Evolutionary conservation across 352 stramenopile species (phyloP), one percentile per base, ranked within the genome.

Genomic region (Globisporangium nagaii): DNA sequence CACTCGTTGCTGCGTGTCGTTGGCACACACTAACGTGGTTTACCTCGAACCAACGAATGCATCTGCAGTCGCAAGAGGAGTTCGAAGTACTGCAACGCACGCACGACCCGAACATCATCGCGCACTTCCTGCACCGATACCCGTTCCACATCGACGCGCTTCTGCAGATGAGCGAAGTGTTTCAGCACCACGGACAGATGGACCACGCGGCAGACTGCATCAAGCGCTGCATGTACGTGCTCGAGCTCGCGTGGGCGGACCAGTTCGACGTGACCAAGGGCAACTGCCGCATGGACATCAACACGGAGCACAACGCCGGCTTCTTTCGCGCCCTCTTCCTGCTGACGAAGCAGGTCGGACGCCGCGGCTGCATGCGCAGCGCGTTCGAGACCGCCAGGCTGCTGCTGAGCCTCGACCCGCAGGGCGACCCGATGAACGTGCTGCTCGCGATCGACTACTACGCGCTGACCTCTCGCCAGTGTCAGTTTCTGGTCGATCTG

Each of bases 181-280:
- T 90, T 54, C 84, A 94, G 62, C 84, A 94, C 50, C 84, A 94
- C 44, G 84, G 84, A 2, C 84, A 94, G 47, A 94, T 93, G 76
- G 84, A 94, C 35, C 80, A 94, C 40, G 77, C 84, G 0, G 65
- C 74, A 0, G 84, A 94, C 53, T 90, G 79, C 55, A 92, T 94
- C 58, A 92, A 94, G 65, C 74, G 79, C 19, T 92, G 84, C 54
- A 84, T 94, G 63, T 94, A 89, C 48, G 72, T 88, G 25, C 62
- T 91, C 9, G 84, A 94, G 53, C 65, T 94, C 11, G 81, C 84
- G 19, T 94, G 84, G 84, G 77, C 75, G 19, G 81, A 92, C 51
- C 73, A 91, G 41, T 94, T 92, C 40, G 77, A 93, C 56, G 84
- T 94, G 9, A 69, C 71, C 8, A 89, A 86, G 52, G 84, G 84